Percentiles rank a stretch among this genome's conserved stretches.
Evolutionary conservation across 805 yeast genomes (phyloP).

Genomic region (Lachancea quebecensis): DNA sequence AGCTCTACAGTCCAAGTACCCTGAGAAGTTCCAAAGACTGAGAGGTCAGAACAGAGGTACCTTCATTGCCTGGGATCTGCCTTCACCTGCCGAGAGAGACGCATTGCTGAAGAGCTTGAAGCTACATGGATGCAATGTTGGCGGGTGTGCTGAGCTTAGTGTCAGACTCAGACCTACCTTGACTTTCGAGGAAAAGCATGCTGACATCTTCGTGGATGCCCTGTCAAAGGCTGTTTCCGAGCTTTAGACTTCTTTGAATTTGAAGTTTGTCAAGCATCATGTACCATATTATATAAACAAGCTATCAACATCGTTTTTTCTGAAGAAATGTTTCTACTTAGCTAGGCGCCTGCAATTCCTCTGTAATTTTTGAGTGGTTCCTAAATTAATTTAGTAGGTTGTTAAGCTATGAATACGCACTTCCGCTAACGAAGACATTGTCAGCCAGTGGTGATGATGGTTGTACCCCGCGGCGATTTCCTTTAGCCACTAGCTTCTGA

Average conservation of each 20-base stretch:
- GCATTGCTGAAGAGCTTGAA: constrained; percentile 40
- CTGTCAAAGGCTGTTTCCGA: constrained; percentile 31
- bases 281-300: no score
- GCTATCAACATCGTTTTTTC: no score
- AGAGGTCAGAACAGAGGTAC: constrained; percentile 61
- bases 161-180: constrained; percentile 62
- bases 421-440: no score
- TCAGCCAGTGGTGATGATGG: no score
- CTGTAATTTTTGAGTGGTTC: no score
- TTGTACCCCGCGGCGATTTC: no score
- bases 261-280: no score
- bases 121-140: constrained; percentile 53
- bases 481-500: no score
- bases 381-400: no score
- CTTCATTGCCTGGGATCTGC: constrained; percentile 59
- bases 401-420: no score
- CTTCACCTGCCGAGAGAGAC: constrained; percentile 39
- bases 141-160: constrained; percentile 57
- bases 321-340: no score
- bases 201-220: constrained; percentile 46
- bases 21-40: constrained; percentile 39
- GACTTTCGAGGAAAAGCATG: constrained; percentile 55
- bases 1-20: constrained; percentile 33
- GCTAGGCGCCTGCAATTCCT: no score
- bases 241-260: not conserved